These are phyloP conservation scores for Zygotorulaspora chibaensis DNA, from an alignment of 805 yeast genomes.

Conservation along the genomic window DNA sequence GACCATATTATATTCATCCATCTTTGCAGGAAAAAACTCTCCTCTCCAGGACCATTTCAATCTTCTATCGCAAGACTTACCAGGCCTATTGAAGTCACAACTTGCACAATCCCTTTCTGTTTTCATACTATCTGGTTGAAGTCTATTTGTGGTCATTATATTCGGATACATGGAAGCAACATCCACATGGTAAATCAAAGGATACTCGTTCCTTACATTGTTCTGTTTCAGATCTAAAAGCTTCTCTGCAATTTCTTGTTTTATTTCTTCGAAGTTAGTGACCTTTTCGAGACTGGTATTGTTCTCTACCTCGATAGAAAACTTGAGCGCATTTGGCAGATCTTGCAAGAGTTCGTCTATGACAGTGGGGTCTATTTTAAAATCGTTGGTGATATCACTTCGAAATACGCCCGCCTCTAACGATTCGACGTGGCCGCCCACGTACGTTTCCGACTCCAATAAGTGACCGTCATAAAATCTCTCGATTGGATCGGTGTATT, in stretches of 20 bases:
- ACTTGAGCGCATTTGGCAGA: constrained; percentile 70
- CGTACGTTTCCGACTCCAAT: constrained; percentile 92
- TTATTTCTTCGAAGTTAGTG: constrained; percentile 72
- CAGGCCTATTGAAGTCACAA: constrained; percentile 95
- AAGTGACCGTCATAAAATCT: constrained; percentile 92
- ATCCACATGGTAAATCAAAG: constrained; percentile 93
- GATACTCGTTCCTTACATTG: constrained; percentile 69
- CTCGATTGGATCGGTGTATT: constrained; percentile 91
- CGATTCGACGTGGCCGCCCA: constrained; percentile 98
- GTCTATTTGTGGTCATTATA: constrained; percentile 93
- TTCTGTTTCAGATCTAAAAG: constrained; percentile 55
- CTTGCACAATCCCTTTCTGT: constrained; percentile 93
- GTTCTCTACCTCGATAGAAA: constrained; percentile 80
- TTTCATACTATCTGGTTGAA: constrained; percentile 98
- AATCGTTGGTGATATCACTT: constrained; percentile 73
- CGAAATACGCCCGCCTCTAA: constrained; percentile 97
- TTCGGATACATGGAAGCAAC: constrained; percentile 99
- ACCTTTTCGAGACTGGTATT: constrained; percentile 70
- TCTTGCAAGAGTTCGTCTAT: constrained; percentile 74
- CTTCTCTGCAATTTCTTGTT: constrained; percentile 49
- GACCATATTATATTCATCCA: constrained; percentile 87
- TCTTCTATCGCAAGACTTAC: constrained; percentile 86
- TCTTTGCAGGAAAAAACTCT: constrained; percentile 85
- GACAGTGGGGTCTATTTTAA: constrained; percentile 75
- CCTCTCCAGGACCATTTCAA: constrained; percentile 99